Evolutionary conservation across 2,329 filamentous ascomycete genomes (phyloP).

Genomic region (Parastagonospora nodorum): DNA sequence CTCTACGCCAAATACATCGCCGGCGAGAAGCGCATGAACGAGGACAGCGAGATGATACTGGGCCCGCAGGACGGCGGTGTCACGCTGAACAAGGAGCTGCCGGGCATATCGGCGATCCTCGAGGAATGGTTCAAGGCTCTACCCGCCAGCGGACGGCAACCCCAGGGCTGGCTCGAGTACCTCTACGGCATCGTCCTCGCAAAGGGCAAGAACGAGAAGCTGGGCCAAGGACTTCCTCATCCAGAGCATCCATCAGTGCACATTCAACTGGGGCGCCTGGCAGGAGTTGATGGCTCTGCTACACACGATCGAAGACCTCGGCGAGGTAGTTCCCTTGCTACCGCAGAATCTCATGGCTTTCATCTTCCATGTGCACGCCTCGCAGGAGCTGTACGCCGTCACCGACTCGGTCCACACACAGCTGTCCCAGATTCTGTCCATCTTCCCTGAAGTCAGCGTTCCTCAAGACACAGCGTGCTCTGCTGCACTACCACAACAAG

Average conservation of each 20-base stretch:
- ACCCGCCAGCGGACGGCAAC: slow-evolving; percentile 60
- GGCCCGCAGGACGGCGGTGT: slow-evolving; percentile 88
- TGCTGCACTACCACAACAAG: slow-evolving; percentile 90
- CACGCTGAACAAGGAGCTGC: slow-evolving; percentile 82
- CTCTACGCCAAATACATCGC: slow-evolving; percentile 92
- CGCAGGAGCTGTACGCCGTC: slow-evolving; percentile 88
- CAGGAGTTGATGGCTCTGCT: slow-evolving; percentile 85
- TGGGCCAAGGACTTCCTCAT: slow-evolving; percentile 85
- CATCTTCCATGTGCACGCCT: slow-evolving; percentile 91
- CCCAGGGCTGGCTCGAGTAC: slow-evolving; percentile 94
- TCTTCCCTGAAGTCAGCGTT: slow-evolving; percentile 90
- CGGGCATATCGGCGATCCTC: slow-evolving; percentile 74
- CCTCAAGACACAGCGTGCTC: slow-evolving; percentile 83
- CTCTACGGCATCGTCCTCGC: slow-evolving; percentile 88
- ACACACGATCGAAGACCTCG: slow-evolving; percentile 80
- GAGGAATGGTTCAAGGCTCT: slow-evolving; percentile 80
- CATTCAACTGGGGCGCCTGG: slow-evolving; percentile 98
- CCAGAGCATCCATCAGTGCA: slow-evolving; percentile 83
- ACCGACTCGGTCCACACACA: slow-evolving; percentile 74
- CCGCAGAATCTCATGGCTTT: slow-evolving; percentile 91
- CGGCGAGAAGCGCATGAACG: slow-evolving; percentile 93
- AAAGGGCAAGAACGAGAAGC: slow-evolving; percentile 86
- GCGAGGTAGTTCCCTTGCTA: slow-evolving; percentile 71
- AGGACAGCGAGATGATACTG: slow-evolving; percentile 96
- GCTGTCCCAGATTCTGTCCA: slow-evolving; percentile 75